Evolutionary conservation across 2,329 filamentous ascomycete species (phyloP).

Genomic region (Xylaria hypoxylon): DNA sequence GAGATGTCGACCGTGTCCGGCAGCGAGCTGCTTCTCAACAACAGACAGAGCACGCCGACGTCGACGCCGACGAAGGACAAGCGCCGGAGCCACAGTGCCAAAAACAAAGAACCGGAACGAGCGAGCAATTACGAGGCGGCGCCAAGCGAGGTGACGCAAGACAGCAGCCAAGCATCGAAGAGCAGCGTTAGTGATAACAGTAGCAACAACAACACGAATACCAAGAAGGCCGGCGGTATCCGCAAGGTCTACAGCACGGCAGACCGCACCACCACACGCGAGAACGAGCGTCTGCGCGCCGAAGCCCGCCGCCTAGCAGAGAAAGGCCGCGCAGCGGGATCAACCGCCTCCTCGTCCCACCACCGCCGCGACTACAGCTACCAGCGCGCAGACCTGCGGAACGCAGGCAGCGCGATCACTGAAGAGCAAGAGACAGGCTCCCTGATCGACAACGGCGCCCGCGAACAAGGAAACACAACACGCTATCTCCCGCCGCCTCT

Average conservation of each 20-base stretch:
- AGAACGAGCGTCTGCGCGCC: slow-evolving; percentile 65
- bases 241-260: slow-evolving; percentile 72
- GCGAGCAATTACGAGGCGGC: slow-evolving; percentile 10
- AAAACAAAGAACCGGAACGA: slow-evolving; percentile 9
- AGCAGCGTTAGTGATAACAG: neutral
- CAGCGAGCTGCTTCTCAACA: slow-evolving; percentile 70
- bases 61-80: slow-evolving; percentile 35
- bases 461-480: too few species aligned
- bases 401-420: slow-evolving; percentile 51
- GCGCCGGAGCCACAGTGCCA: slow-evolving; percentile 1
- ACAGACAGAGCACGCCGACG: slow-evolving; percentile 68
- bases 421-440: slow-evolving; percentile 46
- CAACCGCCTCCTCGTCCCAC: slow-evolving; percentile 16
- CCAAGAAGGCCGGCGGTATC: slow-evolving; percentile 59
- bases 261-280: slow-evolving; percentile 64
- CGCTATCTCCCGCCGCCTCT: slow-evolving; percentile 50
- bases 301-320: slow-evolving; percentile 69
- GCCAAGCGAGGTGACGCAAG: slow-evolving; percentile 22
- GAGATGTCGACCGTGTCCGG: slow-evolving; percentile 73
- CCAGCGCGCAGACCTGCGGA: slow-evolving; percentile 63
- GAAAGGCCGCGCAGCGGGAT: slow-evolving; percentile 57
- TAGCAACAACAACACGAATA: neutral
- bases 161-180: slow-evolving; percentile 7
- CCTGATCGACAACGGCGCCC: slow-evolving; percentile 37
- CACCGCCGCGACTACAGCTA: slow-evolving; percentile 63